Conservation (phyloP, 768 basidiomycete species). For the Termitomyces bulborhizus region DNA sequence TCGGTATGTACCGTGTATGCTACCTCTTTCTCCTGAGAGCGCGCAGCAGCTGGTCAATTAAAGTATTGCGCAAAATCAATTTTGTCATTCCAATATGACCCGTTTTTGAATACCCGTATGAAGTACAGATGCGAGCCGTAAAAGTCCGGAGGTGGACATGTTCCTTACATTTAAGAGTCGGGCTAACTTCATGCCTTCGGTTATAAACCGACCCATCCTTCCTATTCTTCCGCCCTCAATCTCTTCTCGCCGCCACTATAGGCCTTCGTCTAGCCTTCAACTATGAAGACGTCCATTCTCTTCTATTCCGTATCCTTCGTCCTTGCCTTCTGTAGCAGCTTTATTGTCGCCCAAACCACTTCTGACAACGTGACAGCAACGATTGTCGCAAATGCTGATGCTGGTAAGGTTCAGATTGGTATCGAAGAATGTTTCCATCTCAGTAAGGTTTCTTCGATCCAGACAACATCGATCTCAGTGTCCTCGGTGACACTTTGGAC, state of each 20-base stretch:
- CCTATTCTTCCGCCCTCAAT: not conserved
- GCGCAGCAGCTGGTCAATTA: no score
- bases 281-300: constrained; percentile 26
- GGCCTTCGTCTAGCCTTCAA: constrained; percentile 16
- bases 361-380: constrained; percentile 15
- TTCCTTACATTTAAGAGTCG: not conserved
- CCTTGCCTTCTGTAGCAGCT: constrained; percentile 8
- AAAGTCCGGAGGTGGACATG: not conserved
- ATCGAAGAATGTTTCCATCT: not conserved
- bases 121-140: not conserved
- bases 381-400: constrained; percentile 22
- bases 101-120: not conserved
- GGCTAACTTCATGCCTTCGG: not conserved
- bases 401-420: constrained; percentile 15
- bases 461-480: constrained; percentile 26
- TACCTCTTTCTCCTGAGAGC: not conserved
- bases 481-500: constrained; percentile 16
- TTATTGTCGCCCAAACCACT: constrained; percentile 13
- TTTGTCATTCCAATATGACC: not conserved
- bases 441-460: not conserved
- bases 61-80: not conserved
- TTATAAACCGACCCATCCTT: not conserved
- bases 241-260: not conserved
- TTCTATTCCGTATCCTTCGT: constrained; percentile 13
- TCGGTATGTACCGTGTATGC: no score